Evolutionary conservation across 2,329 filamentous ascomycete genomes (phyloP).

Genomic region (Talaromyces verruculosus): DNA sequence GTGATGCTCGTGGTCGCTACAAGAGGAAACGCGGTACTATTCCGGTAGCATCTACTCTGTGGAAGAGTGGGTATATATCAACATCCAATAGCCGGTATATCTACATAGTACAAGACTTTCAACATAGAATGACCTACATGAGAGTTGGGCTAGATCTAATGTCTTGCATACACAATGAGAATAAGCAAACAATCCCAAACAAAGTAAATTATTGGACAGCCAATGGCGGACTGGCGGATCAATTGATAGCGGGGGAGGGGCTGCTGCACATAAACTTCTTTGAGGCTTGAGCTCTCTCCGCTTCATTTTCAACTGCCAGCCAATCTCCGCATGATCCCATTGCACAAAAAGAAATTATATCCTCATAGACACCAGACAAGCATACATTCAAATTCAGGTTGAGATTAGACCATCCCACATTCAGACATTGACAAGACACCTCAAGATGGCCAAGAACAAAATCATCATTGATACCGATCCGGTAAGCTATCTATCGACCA

Average conservation of each 20-base stretch:
- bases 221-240: slow-evolving; percentile 1
- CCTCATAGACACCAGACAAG: neutral
- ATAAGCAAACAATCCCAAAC: neutral
- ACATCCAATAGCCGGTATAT: neutral
- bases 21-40: neutral
- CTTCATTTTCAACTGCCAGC: neutral
- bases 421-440: neutral
- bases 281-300: slow-evolving; percentile 3
- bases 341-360: neutral
- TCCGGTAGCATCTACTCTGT: neutral
- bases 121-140: neutral
- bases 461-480: slow-evolving; percentile 98
- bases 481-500: slow-evolving; percentile 49
- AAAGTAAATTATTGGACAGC: neutral
- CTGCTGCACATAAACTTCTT: slow-evolving; percentile 8
- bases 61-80: no score
- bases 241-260: slow-evolving; percentile 3
- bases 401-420: neutral
- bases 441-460: slow-evolving; percentile 57
- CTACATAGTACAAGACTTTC: no score
- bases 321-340: neutral
- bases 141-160: neutral
- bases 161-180: neutral
- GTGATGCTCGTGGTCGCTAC: neutral
- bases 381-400: neutral